Conservation (phyloP, 129 eudicot genomes). For the Dittrichia graveolens region DNA sequence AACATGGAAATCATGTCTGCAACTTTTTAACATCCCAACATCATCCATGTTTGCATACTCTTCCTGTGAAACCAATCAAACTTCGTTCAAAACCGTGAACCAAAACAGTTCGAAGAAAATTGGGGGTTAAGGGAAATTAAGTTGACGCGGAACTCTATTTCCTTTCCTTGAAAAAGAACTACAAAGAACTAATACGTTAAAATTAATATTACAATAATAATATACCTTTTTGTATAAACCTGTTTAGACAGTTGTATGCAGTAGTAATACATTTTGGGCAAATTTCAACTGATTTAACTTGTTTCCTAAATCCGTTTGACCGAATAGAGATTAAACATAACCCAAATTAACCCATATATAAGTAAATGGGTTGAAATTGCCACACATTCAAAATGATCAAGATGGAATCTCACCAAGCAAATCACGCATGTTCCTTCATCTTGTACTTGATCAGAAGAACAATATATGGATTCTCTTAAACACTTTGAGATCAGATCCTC, state of each 20-base stretch:
- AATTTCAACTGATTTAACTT: background rate
- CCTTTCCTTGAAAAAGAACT: too few species aligned
- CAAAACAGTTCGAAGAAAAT: background rate
- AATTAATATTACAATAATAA: too few species aligned
- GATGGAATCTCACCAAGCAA: slow-evolving; percentile 60
- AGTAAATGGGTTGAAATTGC: slow-evolving; percentile 1
- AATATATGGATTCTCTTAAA: slow-evolving; percentile 51
- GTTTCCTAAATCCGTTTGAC: too few species aligned
- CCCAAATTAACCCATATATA: background rate
- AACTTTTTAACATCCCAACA: slow-evolving; percentile 58
- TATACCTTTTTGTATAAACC: too few species aligned
- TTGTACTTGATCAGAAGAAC: slow-evolving; percentile 53
- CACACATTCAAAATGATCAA: background rate
- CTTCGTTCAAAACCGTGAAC: background rate
- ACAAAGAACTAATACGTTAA: too few species aligned
- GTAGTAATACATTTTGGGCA: background rate
- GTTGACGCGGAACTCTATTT: too few species aligned
- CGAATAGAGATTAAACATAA: too few species aligned
- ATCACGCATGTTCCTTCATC: slow-evolving; percentile 66
- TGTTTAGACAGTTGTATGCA: too few species aligned
- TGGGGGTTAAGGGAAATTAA: too few species aligned
- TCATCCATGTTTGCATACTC: slow-evolving; percentile 65
- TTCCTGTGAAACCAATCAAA: slow-evolving; percentile 46
- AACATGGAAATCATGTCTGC: slow-evolving; percentile 64
- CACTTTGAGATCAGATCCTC: slow-evolving; percentile 50